These are phyloP conservation scores for Yarrowia yakushimensis DNA, from an alignment of 805 yeast species.

Conservation along the genomic window DNA sequence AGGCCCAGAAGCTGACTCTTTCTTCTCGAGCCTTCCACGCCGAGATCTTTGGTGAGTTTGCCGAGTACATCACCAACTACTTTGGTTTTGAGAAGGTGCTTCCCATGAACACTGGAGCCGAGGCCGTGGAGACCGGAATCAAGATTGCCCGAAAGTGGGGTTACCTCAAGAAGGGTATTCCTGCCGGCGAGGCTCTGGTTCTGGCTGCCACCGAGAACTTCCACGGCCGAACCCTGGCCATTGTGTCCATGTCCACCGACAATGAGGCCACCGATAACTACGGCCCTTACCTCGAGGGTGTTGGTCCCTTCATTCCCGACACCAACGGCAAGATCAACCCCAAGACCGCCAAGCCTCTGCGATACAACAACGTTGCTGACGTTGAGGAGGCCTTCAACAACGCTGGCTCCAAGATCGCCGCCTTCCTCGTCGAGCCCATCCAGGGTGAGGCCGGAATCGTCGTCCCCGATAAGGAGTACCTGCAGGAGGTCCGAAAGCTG, in stretches of 20 bases:
- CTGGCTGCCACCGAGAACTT: conserved; percentile 85
- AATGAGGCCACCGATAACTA: conserved; percentile 84
- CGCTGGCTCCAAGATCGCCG: conserved; percentile 88
- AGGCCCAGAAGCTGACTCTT: conserved; percentile 77
- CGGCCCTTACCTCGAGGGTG: conserved; percentile 83
- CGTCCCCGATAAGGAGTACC: conserved; percentile 82
- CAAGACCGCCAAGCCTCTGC: conserved; percentile 45
- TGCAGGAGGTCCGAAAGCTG: conserved; percentile 64
- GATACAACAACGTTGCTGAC: conserved; percentile 85
- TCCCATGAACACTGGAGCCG: conserved; percentile 99
- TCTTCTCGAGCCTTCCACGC: conserved; percentile 91
- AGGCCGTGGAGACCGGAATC: conserved; percentile 93
- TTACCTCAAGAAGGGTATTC: conserved; percentile 78
- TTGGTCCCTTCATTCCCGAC: conserved; percentile 83
- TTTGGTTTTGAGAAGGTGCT: conserved; percentile 88
- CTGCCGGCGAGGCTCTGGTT: conserved; percentile 78
- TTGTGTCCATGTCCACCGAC: conserved; percentile 94
- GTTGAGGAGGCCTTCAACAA: conserved; percentile 73
- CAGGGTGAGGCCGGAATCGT: conserved; percentile 99
- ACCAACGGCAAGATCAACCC: conserved; percentile 40
- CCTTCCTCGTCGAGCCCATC: conserved; percentile 88
- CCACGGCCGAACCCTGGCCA: conserved; percentile 95
- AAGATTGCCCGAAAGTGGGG: conserved; percentile 98
- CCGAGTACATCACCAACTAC: conserved; percentile 82
- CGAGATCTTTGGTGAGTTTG: conserved; percentile 80